A percentile compares a stretch with the other conserved stretches of the same genome.
phyloP scores from a whole-genome alignment of 768 basidiomycete genomes.

The Leccinum aurantiacum region DNA sequence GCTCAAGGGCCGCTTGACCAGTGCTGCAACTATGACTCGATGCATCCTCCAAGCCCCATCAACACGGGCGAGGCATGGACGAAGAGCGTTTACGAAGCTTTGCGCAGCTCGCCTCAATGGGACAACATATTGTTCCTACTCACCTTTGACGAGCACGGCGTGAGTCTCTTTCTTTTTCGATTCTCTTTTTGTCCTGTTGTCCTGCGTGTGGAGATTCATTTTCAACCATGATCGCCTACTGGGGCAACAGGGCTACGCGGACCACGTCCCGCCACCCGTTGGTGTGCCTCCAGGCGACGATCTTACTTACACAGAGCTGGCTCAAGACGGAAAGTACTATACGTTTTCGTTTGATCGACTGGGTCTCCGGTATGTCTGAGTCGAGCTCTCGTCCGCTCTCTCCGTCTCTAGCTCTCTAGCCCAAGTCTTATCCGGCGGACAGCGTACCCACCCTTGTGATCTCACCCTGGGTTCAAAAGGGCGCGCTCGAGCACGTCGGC shows the following conservation, averaged over 20 bases:
- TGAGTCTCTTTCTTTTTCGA: constrained; percentile 2
- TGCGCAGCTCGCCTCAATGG: constrained; percentile 28
- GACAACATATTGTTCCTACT: constrained; percentile 19
- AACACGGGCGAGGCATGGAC: constrained; percentile 28
- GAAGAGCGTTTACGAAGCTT: constrained; percentile 24
- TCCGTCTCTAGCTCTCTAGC: neutral
- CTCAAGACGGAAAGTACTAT: constrained; percentile 19
- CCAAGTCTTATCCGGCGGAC: neutral
- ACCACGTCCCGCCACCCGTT: constrained; percentile 23
- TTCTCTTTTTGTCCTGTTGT: neutral
- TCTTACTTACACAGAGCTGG: constrained; percentile 24
- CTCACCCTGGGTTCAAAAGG: constrained; percentile 27
- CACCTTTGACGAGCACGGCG: constrained; percentile 30
- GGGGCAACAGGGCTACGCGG: constrained; percentile 22
- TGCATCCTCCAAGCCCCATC: constrained; percentile 28
- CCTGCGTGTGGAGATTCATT: neutral
- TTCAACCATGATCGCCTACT: neutral
- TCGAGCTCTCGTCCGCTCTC: neutral
- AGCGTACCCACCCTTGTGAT: constrained; percentile 24
- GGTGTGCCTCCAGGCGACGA: constrained; percentile 25
- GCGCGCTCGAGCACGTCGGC: constrained; percentile 14
- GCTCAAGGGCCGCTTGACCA: neutral
- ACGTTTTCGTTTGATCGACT: constrained; percentile 27
- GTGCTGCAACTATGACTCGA: constrained; percentile 27
- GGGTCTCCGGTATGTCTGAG: constrained; percentile 20